Conservation (phyloP, 2,329 filamentous ascomycete species). For the Trichophyton schoenleinii region DNA sequence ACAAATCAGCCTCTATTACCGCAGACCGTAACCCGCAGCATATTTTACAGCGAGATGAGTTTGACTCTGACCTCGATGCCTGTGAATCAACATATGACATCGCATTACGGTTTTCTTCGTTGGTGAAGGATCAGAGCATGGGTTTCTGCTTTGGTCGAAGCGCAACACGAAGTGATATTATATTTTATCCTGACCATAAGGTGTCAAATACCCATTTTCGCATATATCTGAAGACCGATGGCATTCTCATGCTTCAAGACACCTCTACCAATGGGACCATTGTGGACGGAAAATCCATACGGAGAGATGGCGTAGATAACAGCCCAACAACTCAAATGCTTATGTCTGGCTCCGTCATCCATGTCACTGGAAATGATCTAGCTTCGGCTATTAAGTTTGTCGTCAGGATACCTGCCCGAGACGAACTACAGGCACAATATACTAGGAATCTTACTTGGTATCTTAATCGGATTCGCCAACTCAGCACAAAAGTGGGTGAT, state of each 20-base stretch:
- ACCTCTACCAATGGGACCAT: slow-evolving; percentile 91
- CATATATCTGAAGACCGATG: slow-evolving; percentile 78
- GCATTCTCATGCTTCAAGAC: slow-evolving; percentile 83
- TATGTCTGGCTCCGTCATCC: slow-evolving; percentile 58
- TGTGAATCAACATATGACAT: slow-evolving; percentile 42
- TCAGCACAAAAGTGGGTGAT: slow-evolving; percentile 7
- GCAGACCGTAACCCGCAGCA: slow-evolving; percentile 43
- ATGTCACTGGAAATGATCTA: slow-evolving; percentile 44
- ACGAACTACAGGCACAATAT: slow-evolving; percentile 56
- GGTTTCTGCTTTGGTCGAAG: slow-evolving; percentile 88
- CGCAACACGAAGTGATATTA: slow-evolving; percentile 54
- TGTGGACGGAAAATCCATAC: slow-evolving; percentile 61
- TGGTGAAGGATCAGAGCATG: slow-evolving; percentile 51
- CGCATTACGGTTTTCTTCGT: slow-evolving; percentile 65
- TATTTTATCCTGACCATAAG: slow-evolving; percentile 57
- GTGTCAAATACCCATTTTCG: slow-evolving; percentile 93
- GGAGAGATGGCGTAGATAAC: slow-evolving; percentile 33
- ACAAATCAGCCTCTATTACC: slow-evolving; percentile 53
- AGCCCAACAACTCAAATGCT: slow-evolving; percentile 49
- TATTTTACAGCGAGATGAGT: slow-evolving; percentile 42
- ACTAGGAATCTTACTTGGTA: slow-evolving; percentile 57
- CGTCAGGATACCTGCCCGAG: slow-evolving; percentile 68
- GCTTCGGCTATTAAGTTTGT: slow-evolving; percentile 62
- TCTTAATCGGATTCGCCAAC: slow-evolving; percentile 34
- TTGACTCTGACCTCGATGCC: slow-evolving; percentile 30